These are phyloP conservation scores for Oryza coarctata DNA, from an alignment of 176 grass and related monocot species.

Conservation along the genomic window DNA sequence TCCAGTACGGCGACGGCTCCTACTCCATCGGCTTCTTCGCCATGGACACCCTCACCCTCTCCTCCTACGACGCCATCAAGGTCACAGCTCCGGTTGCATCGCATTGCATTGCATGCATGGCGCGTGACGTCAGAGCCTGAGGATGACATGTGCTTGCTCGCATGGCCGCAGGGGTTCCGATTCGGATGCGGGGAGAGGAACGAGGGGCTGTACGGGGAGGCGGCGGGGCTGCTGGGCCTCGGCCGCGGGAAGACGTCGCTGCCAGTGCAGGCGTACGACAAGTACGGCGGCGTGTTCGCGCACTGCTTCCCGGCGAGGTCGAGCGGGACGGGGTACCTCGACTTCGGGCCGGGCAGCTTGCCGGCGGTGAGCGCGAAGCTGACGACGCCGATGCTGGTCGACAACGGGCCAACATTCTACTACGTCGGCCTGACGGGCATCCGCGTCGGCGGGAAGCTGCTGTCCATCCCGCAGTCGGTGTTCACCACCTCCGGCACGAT, in stretches of 20 bases:
- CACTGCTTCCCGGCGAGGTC: constrained; percentile 69
- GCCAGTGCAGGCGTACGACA: constrained; percentile 47
- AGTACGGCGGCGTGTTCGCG: constrained; percentile 61
- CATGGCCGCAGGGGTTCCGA: constrained; percentile 18
- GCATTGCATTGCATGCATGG: not conserved
- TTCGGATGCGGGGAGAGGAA: constrained; percentile 86
- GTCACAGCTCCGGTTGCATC: not conserved
- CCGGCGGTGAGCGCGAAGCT: constrained; percentile 31
- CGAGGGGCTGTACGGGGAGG: constrained; percentile 55
- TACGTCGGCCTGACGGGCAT: constrained; percentile 56
- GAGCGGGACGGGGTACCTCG: constrained; percentile 55
- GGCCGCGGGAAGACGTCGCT: constrained; percentile 59
- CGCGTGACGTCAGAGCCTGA: not conserved
- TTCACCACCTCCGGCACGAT: constrained; percentile 56
- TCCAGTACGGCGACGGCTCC: constrained; percentile 75
- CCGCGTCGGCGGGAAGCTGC: constrained; percentile 45
- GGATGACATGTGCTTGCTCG: not conserved
- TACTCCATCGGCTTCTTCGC: constrained; percentile 69
- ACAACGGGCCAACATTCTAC: constrained; percentile 68
- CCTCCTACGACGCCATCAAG: constrained; percentile 12
- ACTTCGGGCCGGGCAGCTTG: constrained; percentile 37
- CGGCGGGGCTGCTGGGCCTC: constrained; percentile 69
- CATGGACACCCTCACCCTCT: constrained; percentile 59
- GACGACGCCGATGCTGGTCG: constrained; percentile 55
- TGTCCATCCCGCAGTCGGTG: constrained; percentile 33